A percentile compares a stretch with the other conserved stretches of the same genome.
Evolutionary conservation across 306 rosid species (phyloP).

Genomic region (Dryas drummondii): DNA sequence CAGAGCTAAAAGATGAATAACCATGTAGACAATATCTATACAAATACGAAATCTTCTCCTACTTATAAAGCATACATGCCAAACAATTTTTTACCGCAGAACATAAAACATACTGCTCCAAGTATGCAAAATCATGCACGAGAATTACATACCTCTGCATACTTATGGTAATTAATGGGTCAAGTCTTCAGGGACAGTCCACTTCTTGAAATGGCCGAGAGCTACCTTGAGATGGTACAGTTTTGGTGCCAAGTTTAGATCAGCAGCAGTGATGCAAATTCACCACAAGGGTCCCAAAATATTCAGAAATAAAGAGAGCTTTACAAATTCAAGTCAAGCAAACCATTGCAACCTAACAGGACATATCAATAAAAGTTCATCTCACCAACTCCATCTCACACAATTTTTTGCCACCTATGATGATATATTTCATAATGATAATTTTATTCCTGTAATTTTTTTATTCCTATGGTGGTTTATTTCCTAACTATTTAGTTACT

Average conservation of each 20-base stretch:
- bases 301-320: conserved; percentile 9
- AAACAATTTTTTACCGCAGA: neutral
- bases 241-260: conserved; percentile 90
- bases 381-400: too few species aligned
- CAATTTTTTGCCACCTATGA: too few species aligned
- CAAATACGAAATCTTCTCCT: neutral
- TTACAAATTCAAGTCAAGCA: conserved; percentile 3
- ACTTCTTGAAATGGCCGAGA: conserved; percentile 83
- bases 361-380: neutral
- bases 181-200: conserved; percentile 67
- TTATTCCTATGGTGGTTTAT: too few species aligned
- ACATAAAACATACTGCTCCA: neutral
- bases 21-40: too few species aligned
- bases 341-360: neutral
- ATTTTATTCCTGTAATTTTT: too few species aligned
- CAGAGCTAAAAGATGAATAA: too few species aligned
- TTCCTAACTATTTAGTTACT: neutral
- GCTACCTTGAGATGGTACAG: conserved; percentile 70
- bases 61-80: neutral
- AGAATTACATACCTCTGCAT: conserved; percentile 56
- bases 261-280: conserved; percentile 65
- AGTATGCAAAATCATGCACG: conserved; percentile 17
- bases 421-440: too few species aligned
- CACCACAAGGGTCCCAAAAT: neutral
- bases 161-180: conserved; percentile 40